Base-by-base conservation (phyloP, 768 basidiomycete genomes). In the Tephrocybe sp. region DNA sequence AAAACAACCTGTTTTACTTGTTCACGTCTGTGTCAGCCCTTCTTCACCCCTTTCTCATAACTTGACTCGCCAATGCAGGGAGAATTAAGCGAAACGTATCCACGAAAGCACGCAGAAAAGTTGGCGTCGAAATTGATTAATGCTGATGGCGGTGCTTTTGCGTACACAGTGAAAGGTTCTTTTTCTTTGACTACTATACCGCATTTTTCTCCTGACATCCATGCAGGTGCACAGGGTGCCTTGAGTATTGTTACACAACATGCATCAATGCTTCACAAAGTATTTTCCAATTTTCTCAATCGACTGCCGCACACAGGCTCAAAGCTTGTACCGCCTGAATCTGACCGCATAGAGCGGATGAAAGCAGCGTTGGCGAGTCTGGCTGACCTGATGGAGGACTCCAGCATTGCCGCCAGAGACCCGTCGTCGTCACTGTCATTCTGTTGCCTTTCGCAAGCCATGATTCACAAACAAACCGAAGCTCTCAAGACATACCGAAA, bases 361-460 rank as follows among this genome's bases (percentile, higher is more conserved):
- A 61, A 65, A 40, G 57, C 56, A 3, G 88, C 87, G 0, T 64
- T 91, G 5, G 64, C 57, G 8, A 73, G 66, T 42, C 70, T 88
- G 29, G 74, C 82, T 9, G 73, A 79, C 24, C 64, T 85, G n/a
- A 69, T 68, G 30, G 70, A 62, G 19, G 72, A 79, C 55, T 62
- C 73, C 11, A 62, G 64, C 19, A 74, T 84, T 29, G 69, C 71
- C 9, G 60, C 67, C 10, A 76, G 80, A 22, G 74, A 84, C 57
- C 81, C 86, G 10, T 49, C 60, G n/a, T 86, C 79, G 4, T 69
- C 81, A 1, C 68, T 89, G 42, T 88, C 86, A 6, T 90, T 90
- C 58, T 85, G 78, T 10, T 81, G 81, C 55, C 71, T 86, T 25
- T 55, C 82, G 0, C 68, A 69, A 8, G 80, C 83, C 4, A 65